A percentile compares a stretch with the other conserved stretches of the same genome.
phyloP scores from a whole-genome alignment of 495 filamentous ascomycete genomes.

The Lichenothelia convexa region DNA sequence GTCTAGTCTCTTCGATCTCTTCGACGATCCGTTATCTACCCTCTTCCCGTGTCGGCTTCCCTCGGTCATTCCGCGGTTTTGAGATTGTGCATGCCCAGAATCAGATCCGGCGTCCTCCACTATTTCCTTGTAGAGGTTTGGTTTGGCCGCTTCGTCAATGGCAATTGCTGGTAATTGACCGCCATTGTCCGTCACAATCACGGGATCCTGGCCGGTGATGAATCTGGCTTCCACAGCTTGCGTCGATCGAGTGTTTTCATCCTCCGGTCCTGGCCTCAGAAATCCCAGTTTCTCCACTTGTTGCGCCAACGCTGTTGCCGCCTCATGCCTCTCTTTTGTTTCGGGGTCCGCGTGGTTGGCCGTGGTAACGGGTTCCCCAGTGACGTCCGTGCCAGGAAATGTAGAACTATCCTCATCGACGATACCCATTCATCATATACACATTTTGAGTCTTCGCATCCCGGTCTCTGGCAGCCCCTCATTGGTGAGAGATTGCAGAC shows the following conservation, averaged over 20 bases:
- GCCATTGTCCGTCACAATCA: constrained; percentile 48
- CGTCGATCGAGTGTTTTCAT: constrained; percentile 17
- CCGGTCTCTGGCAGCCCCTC: no score
- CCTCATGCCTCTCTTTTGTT: constrained; percentile 13
- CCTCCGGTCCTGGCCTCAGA: constrained; percentile 14
- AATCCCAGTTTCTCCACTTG: constrained; percentile 41
- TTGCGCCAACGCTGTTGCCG: constrained; percentile 25
- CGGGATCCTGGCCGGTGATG: constrained; percentile 49
- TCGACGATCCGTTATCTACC: not conserved
- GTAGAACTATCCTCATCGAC: no score
- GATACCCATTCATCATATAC: no score
- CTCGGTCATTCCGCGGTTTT: constrained; percentile 12
- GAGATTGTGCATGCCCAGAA: constrained; percentile 1
- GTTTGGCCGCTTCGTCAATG: constrained; percentile 42
- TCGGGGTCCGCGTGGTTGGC: no score
- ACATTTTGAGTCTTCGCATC: no score
- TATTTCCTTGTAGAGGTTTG: constrained; percentile 43
- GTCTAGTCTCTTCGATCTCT: constrained; percentile 11
- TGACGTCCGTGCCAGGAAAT: no score
- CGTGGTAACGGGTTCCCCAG: no score
- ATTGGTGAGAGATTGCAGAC: no score
- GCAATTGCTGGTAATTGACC: constrained; percentile 46
- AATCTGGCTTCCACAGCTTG: constrained; percentile 46
- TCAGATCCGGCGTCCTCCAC: constrained; percentile 17
- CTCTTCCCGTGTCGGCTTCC: constrained; percentile 15